A percentile compares a stretch with the other conserved stretches of the same genome.
These are phyloP conservation scores for Talaromyces sp. DNA, from an alignment of 2,329 filamentous ascomycete genomes.

Conservation along the genomic window DNA sequence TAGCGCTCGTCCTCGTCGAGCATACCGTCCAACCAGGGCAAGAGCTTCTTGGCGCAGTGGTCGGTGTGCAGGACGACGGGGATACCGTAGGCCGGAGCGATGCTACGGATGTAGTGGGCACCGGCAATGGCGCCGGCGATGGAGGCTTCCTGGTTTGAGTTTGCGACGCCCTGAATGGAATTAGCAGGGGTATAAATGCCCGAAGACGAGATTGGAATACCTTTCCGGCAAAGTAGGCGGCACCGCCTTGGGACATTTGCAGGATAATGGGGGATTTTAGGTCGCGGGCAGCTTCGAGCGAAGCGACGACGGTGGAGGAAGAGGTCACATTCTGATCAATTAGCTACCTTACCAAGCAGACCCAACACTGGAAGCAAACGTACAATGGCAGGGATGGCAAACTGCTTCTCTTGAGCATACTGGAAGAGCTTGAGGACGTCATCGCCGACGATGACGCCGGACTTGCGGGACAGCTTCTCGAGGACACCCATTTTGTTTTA, in stretches of 20 bases:
- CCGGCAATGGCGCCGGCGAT: conserved; percentile 83
- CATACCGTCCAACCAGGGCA: conserved; percentile 96
- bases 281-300: conserved; percentile 93
- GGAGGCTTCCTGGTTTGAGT: conserved; percentile 79
- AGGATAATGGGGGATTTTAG: conserved; percentile 88
- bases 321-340: conserved; percentile 79
- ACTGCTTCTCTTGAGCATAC: conserved; percentile 82
- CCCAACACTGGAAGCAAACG: conserved; percentile 24
- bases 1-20: conserved; percentile 88
- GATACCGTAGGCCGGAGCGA: conserved; percentile 83
- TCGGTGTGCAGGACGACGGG: conserved; percentile 95
- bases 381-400: conserved; percentile 80
- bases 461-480: conserved; percentile 60
- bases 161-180: conserved; percentile 64
- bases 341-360: neutral
- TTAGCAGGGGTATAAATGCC: neutral
- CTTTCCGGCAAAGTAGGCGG: conserved; percentile 90
- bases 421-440: conserved; percentile 74
- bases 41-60: conserved; percentile 99
- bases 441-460: conserved; percentile 65
- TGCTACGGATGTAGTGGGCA: conserved; percentile 86
- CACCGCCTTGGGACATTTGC: conserved; percentile 89
- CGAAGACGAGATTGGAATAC: conserved; percentile 36
- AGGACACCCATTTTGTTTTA: conserved; percentile 42
- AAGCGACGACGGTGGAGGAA: conserved; percentile 78